Evolutionary conservation across 805 yeast species (phyloP), one percentile per base, ranked within the genome.

Genomic region (Citeromyces matritensis): DNA sequence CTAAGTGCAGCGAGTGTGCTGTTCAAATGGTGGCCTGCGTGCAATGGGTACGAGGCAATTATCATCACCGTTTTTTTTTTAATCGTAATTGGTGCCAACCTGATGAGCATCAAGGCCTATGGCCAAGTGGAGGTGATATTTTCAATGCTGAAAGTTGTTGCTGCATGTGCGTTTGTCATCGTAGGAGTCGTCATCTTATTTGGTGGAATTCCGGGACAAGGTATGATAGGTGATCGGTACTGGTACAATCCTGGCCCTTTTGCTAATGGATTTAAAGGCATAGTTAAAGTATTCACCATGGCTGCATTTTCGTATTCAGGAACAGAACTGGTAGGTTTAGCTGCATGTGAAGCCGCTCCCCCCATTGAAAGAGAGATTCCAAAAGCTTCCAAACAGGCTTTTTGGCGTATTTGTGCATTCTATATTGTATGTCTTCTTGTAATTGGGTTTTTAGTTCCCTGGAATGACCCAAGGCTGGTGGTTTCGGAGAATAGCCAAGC

Each of bases 241-340:
- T 67, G 69, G 63, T 48, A 51, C 37, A 37, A 57, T 31, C 73
- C 73, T 10, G 59, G 58, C 10, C 44, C 55, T 6, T 55, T 55
- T 35, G 39, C 51, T 9, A 40, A 68, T 30, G 64, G 70, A 6
- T 68, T 68, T 44, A 67, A 68, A 40, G 73, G 73, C 39, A 55
- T 66, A 17, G 60, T 68, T 35, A 49, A 69, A 1, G 73, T 67
- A 14, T 67, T 69, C 42, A 71, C 65, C 23, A 65, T 69, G 23
- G 70, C 74, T 10, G 65, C 68, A 2, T 67, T 67, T 45, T 65
- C 73, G 7, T 69, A 69, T 42, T 54, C 67, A 36, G 73, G 73
- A 30, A 54, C 70, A 30, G 73, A 67, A 42, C 45, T 67, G 45
- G 57, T 65, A 38, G 73, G 72, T 29, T 43, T 67, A 26, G 65